Evolutionary conservation across 345 rosid genomes (phyloP).

Genomic region (Acer campestre): DNA sequence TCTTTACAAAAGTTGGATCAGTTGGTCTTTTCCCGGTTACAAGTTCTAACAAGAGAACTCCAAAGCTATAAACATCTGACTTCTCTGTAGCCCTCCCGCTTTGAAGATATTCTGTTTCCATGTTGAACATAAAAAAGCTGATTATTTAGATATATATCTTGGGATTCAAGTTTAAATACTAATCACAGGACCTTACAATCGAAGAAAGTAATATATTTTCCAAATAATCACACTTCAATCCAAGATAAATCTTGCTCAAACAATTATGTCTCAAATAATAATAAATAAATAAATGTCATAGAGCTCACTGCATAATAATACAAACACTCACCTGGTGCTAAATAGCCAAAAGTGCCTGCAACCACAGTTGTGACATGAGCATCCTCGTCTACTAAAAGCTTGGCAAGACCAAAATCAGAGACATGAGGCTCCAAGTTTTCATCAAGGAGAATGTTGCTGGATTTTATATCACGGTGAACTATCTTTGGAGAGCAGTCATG

Average conservation of each 20-base stretch:
- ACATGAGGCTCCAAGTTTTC: constrained; percentile 90
- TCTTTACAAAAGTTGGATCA: constrained; percentile 71
- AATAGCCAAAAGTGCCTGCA: constrained; percentile 97
- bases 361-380: constrained; percentile 93
- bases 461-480: constrained; percentile 88
- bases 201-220: neutral
- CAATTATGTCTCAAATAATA: neutral
- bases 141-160: too few species aligned
- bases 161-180: neutral
- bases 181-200: neutral
- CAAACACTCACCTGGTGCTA: constrained; percentile 78
- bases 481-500: constrained; percentile 92
- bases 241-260: too few species aligned
- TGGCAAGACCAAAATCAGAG: constrained; percentile 94
- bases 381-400: constrained; percentile 90
- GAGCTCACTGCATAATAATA: neutral
- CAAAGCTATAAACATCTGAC: constrained; percentile 95
- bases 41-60: constrained; percentile 90
- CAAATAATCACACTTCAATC: too few species aligned
- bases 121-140: neutral
- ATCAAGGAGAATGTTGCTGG: constrained; percentile 90
- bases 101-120: constrained; percentile 75
- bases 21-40: constrained; percentile 92
- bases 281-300: neutral
- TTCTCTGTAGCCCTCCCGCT: constrained; percentile 95